Conservation (phyloP, 192 early-diverging fungal species). For the Linnemannia exigua region DNA sequence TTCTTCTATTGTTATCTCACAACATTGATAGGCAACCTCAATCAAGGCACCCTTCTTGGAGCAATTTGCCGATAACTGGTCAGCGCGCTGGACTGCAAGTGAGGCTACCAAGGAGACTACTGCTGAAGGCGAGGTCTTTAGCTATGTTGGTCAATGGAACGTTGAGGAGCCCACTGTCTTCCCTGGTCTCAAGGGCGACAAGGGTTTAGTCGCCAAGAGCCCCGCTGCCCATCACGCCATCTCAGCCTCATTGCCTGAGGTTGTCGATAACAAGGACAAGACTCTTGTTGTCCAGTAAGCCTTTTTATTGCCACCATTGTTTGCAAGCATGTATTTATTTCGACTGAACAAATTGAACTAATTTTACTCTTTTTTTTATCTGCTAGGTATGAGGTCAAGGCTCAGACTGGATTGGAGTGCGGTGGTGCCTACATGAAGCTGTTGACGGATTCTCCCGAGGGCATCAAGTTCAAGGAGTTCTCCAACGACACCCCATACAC, state of each 20-base stretch:
- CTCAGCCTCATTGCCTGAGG: conserved; percentile 76
- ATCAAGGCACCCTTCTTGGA: conserved; percentile 80
- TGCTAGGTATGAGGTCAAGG: conserved; percentile 86
- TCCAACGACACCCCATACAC: conserved; percentile 88
- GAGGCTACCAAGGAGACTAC: conserved; percentile 80
- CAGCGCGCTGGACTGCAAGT: conserved; percentile 77
- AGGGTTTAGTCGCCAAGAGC: conserved; percentile 84
- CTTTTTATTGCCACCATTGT: background rate
- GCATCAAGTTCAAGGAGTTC: conserved; percentile 77
- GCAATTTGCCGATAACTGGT: conserved; percentile 74
- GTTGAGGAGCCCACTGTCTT: conserved; percentile 77
- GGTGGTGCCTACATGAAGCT: conserved; percentile 96
- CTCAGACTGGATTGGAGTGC: conserved; percentile 88
- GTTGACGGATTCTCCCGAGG: conserved; percentile 71
- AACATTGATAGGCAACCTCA: conserved; percentile 65
- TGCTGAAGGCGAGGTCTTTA: conserved; percentile 78
- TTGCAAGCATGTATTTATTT: background rate
- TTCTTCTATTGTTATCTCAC: conserved; percentile 1
- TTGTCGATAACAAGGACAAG: conserved; percentile 81
- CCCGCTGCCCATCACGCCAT: conserved; percentile 91
- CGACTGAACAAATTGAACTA: background rate
- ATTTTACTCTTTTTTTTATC: background rate
- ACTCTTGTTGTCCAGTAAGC: conserved; percentile 84
- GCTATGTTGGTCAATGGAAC: conserved; percentile 82
- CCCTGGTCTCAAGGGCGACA: conserved; percentile 75